Base-by-base conservation (phyloP, 371 early-diverging fungal genomes). In the Lichtheimia corymbifera region DNA sequence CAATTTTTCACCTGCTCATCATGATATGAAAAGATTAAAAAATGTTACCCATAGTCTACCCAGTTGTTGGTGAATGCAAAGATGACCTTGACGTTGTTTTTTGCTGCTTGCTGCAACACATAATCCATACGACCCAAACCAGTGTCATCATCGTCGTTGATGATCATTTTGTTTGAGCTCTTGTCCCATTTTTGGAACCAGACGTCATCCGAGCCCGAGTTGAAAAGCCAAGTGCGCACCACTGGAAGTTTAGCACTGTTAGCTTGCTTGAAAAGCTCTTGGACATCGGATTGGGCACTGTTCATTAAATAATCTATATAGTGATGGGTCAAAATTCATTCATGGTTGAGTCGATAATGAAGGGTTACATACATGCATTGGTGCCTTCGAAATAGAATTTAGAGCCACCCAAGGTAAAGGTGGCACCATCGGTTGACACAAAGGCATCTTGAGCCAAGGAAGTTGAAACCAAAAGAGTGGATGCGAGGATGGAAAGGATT, bases 151-250 rank as follows among this genome's bases (percentile, higher is more conserved):
- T 47, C 49, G 35, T 58, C 58, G 28, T 58, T 58, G 20, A 58
- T 58, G 11, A 14, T 41, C 58, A 58, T 49, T 13, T 25, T 20
- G 15, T 27, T 27, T 0, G n/a, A 15, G 14, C 35, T 27, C n/a
- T 15, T 13, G 15, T 49, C 41, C 20, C 58, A 58, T 3, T 28
- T 47, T 24, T 58, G 58, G 50, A 58, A 58, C 18, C 17, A 58
- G 14, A 58, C 50, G 17, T 41, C 25, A 17, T 44, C 45, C 0
- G 18, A 42, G 11, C 58, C 58, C 0, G 50, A 40, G 30, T 58
- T 58, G 58, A 58, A 58, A 12, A 58, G 22, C 58, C 58, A 58
- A n/a, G 58, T 58, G 45, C 58, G 58, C 22, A 58, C 45, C 17
- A 58, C 58, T 18, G 58, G 58, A 7, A 58, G 35, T 7, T 50